Evolutionary conservation across 164 flowering plant species (phyloP).

Genomic region (Chimonanthus praecox): DNA sequence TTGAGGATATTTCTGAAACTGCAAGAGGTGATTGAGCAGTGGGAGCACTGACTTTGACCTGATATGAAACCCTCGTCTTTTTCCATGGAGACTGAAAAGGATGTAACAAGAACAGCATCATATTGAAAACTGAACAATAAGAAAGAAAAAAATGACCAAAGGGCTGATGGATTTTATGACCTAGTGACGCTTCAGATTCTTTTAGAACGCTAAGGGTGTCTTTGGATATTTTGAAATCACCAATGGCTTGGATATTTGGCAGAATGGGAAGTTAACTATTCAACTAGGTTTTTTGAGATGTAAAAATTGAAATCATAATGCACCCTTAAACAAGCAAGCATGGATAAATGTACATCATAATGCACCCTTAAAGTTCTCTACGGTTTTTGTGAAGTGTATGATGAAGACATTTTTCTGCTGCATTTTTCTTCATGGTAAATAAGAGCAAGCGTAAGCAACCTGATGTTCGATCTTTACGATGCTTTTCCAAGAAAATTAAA

Average conservation of each 20-base stretch:
- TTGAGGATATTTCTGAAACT: constrained; percentile 21
- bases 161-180: background rate
- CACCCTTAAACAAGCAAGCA: background rate
- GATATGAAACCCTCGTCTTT: constrained; percentile 27
- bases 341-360: background rate
- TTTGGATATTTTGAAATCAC: background rate
- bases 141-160: background rate
- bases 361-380: background rate
- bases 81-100: constrained; percentile 25
- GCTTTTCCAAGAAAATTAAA: background rate
- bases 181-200: background rate
- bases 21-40: constrained; percentile 22
- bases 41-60: constrained; percentile 21
- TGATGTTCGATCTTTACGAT: background rate
- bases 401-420: too few species aligned
- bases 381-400: background rate
- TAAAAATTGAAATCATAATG: too few species aligned
- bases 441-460: background rate
- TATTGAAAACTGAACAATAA: background rate
- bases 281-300: too few species aligned
- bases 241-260: background rate
- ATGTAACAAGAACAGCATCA: background rate
- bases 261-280: too few species aligned
- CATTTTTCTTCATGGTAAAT: background rate
- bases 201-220: background rate